Evolutionary conservation across 768 basidiomycete species (phyloP).

Genomic region (Pisolithus orientalis): DNA sequence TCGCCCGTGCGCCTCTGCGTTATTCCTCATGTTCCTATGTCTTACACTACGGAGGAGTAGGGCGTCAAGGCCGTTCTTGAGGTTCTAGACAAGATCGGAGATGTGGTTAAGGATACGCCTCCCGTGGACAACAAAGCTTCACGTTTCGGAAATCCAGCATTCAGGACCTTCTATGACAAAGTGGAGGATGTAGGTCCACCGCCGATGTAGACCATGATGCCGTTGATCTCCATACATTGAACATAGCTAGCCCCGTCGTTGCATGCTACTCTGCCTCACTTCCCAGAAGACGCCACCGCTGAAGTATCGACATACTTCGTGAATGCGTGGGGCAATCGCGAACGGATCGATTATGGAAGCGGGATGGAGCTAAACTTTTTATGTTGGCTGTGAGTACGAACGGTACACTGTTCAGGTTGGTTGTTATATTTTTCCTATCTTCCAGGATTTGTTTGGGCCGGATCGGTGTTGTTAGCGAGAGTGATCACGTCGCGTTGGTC

Average conservation of each 20-base stretch:
- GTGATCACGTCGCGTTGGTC: conserved; percentile 72
- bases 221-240: neutral
- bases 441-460: conserved; percentile 74
- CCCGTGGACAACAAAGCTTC: conserved; percentile 87
- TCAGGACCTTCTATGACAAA: conserved; percentile 85
- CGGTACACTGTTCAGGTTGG: neutral
- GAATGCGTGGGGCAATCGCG: conserved; percentile 87
- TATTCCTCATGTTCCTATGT: neutral
- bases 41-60: conserved; percentile 33
- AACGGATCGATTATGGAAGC: conserved; percentile 97
- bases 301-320: conserved; percentile 80
- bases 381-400: conserved; percentile 95
- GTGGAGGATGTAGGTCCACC: conserved; percentile 50
- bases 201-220: conserved; percentile 2
- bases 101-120: conserved; percentile 63
- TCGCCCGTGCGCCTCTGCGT: conserved; percentile 48
- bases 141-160: conserved; percentile 96
- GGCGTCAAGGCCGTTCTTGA: conserved; percentile 54
- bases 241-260: conserved; percentile 47
- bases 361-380: conserved; percentile 99
- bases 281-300: conserved; percentile 50
- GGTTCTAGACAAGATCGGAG: conserved; percentile 62
- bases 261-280: conserved; percentile 50
- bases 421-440: neutral
- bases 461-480: conserved; percentile 53